Base-by-base conservation (phyloP, 345 rosid species). In the Lepidium sativum region DNA sequence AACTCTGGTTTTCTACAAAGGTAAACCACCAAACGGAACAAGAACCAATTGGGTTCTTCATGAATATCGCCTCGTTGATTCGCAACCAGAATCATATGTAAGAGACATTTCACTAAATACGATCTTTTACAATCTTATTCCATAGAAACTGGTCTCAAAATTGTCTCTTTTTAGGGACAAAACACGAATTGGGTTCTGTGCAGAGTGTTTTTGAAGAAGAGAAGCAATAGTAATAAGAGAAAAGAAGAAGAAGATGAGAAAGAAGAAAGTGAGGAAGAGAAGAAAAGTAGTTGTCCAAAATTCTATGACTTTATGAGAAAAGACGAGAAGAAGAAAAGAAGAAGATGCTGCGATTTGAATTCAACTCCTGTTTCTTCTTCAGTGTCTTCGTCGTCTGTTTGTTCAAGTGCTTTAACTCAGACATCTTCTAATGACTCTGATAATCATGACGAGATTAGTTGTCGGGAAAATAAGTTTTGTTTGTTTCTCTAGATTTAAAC, bases 11-110 rank as follows among this genome's bases (percentile, higher is more conserved):
- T 92, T 89, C 70, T 92, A 87, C 53, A 82, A 87, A 76, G 98
- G 98, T 47, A 92, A 89, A 61, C 95, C 97, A 3, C 95, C 97
- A 0, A 80, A 75, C 23, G 97, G 97, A 8, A 45, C 80, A 13
- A 85, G 94, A 67, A 92, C 98, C 15, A 85, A 87, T 44, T 92
- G 98, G 98, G 76, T 92, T 73, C 91, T 92, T 89, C 98, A 92
- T 20, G 98, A 92, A 48, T 92, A 92, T 60, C 91, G 97, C 20
- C 92, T 92, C n/a, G 37, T 48, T 65, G 69, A 63, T 71, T 25
- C 49, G 0, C 41, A 43, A 25, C 63, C 53, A 54, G 68, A 68
- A 6, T 35, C 50, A 47, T 2, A 45, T 20, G 59, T 68, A 68
- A 53, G 35, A 15, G 17, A 32, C 1, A 27, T 8, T n/a, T 34